phyloP scores from a whole-genome alignment of 495 filamentous ascomycete species.

The Parathielavia hyrcaniae region DNA sequence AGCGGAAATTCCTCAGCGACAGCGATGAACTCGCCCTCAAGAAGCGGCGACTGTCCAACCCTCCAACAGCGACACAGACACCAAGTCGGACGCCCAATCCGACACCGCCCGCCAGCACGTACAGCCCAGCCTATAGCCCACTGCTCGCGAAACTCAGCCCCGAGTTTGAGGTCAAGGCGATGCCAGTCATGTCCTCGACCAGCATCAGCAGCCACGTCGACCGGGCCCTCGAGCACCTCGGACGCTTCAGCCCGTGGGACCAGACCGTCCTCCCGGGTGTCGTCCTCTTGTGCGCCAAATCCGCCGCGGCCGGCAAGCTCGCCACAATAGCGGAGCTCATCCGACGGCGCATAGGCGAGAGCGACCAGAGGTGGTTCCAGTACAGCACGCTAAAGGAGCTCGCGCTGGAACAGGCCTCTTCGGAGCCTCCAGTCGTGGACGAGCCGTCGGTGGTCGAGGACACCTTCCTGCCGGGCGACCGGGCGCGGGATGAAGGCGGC shows the following conservation, averaged over 20 bases:
- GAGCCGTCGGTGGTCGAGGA: slow-evolving; percentile 37
- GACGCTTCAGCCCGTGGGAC: slow-evolving; percentile 32
- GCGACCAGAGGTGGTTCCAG: slow-evolving; percentile 53
- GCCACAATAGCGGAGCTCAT: slow-evolving; percentile 60
- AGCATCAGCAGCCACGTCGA: slow-evolving; percentile 51
- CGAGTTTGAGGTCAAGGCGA: slow-evolving; percentile 38
- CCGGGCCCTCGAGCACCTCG: slow-evolving; percentile 38
- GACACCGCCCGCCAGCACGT: slow-evolving; percentile 15
- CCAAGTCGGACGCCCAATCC: not conserved
- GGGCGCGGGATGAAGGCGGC: slow-evolving; percentile 24
- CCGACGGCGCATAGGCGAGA: slow-evolving; percentile 51
- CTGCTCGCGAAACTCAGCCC: slow-evolving; percentile 25
- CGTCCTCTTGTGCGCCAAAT: slow-evolving; percentile 49
- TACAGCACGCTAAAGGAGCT: slow-evolving; percentile 48
- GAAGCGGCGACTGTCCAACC: slow-evolving; percentile 18
- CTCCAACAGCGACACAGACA: not conserved
- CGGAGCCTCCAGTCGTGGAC: slow-evolving; percentile 20
- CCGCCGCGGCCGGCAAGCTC: slow-evolving; percentile 49
- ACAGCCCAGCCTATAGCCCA: slow-evolving; percentile 24
- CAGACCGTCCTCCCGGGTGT: slow-evolving; percentile 27
- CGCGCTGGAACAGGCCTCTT: slow-evolving; percentile 27
- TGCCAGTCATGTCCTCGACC: slow-evolving; percentile 50
- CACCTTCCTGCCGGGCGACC: slow-evolving; percentile 29
- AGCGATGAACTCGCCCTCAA: slow-evolving; percentile 11
- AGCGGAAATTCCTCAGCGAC: slow-evolving; percentile 25